These are phyloP conservation scores for Diaporthe eres DNA, from an alignment of 2,329 filamentous ascomycete species.

Conservation along the genomic window DNA sequence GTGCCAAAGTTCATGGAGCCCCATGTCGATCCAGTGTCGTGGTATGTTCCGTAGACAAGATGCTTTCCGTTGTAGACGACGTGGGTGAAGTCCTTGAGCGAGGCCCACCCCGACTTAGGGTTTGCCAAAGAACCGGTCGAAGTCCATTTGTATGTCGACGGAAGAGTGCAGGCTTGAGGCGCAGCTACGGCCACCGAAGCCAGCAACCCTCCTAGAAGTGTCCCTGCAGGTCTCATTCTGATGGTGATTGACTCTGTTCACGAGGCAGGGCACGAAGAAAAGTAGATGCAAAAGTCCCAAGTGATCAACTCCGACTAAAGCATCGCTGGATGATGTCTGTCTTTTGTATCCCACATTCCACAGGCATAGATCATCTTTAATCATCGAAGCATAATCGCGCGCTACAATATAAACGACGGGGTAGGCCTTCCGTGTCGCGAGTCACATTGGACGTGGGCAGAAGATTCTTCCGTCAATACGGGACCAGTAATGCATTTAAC, in stretches of 20 bases:
- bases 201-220: slow-evolving; percentile 8
- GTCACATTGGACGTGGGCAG: background rate
- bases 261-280: background rate
- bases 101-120: slow-evolving; percentile 67
- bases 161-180: slow-evolving; percentile 60
- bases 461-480: slow-evolving; percentile 23
- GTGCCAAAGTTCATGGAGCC: slow-evolving; percentile 72
- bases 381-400: background rate
- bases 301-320: too few species aligned
- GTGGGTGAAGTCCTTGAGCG: slow-evolving; percentile 75
- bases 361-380: background rate
- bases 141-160: slow-evolving; percentile 69
- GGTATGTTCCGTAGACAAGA: slow-evolving; percentile 71
- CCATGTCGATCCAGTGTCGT: slow-evolving; percentile 59
- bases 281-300: background rate
- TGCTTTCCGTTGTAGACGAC: slow-evolving; percentile 70
- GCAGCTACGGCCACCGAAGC: background rate
- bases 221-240: slow-evolving; percentile 2
- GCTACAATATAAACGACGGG: slow-evolving; percentile 3
- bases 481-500: slow-evolving; percentile 22
- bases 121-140: slow-evolving; percentile 64
- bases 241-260: background rate
- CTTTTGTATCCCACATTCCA: slow-evolving; percentile 5
- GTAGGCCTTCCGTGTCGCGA: slow-evolving; percentile 7
- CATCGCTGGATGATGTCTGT: background rate